Conservation (phyloP, 2,329 filamentous ascomycete genomes). For the Pseudocercospora vitis region DNA sequence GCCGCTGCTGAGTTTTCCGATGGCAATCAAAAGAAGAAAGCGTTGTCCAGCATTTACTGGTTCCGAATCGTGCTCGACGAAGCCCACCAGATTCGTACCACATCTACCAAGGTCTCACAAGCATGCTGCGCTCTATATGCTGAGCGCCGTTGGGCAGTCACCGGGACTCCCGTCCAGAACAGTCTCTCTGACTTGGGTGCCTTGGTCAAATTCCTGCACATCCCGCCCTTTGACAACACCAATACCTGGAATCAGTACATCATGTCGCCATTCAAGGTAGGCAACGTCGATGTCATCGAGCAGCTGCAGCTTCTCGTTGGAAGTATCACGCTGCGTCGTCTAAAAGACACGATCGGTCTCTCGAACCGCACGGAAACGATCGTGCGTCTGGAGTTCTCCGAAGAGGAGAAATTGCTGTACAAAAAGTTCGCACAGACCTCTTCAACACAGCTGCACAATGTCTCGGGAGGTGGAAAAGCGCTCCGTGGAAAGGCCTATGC, state of each 20-base stretch:
- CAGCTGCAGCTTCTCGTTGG: slow-evolving; percentile 88
- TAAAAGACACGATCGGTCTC: slow-evolving; percentile 88
- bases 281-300: slow-evolving; percentile 77
- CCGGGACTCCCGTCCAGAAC: slow-evolving; percentile 93
- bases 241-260: slow-evolving; percentile 76
- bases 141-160: slow-evolving; percentile 91
- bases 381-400: slow-evolving; percentile 71
- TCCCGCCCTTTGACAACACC: slow-evolving; percentile 81
- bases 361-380: slow-evolving; percentile 72
- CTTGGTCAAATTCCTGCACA: slow-evolving; percentile 77
- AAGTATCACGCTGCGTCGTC: slow-evolving; percentile 85
- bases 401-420: slow-evolving; percentile 74
- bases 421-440: slow-evolving; percentile 82
- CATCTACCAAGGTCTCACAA: slow-evolving; percentile 76
- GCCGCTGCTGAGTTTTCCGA: slow-evolving; percentile 66
- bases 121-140: slow-evolving; percentile 78
- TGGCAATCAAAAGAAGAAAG: slow-evolving; percentile 50
- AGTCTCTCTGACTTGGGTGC: slow-evolving; percentile 86
- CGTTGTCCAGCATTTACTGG: slow-evolving; percentile 79
- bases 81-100: slow-evolving; percentile 90
- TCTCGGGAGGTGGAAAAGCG: slow-evolving; percentile 59
- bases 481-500: slow-evolving; percentile 76
- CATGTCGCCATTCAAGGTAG: slow-evolving; percentile 80
- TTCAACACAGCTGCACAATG: slow-evolving; percentile 72
- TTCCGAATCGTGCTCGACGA: slow-evolving; percentile 94